A percentile compares a stretch with the other conserved stretches of the same genome.
Conservation (phyloP, 176 grass and related monocot genomes). For the sorghum (Sorghum bicolor) region DNA sequence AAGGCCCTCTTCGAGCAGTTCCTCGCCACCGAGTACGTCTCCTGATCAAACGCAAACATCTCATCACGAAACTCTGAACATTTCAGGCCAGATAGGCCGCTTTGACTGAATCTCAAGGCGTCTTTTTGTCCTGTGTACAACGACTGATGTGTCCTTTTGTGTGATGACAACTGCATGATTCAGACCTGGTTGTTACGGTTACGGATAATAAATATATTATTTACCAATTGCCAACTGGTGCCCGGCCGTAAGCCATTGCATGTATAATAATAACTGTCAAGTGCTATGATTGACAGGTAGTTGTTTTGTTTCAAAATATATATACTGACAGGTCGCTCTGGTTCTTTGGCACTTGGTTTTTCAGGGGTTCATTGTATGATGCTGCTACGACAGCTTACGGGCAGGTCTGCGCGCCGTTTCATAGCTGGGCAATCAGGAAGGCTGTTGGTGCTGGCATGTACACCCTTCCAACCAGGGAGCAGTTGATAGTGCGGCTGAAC, state of each 20-base stretch:
- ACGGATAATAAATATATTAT: conserved; percentile 12
- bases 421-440: conserved; percentile 89
- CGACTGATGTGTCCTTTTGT: neutral
- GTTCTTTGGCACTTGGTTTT: conserved; percentile 28
- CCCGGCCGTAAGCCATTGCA: neutral
- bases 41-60: neutral
- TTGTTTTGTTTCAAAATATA: neutral
- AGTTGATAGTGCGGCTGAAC: conserved; percentile 70
- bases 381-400: conserved; percentile 87
- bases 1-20: conserved; percentile 81
- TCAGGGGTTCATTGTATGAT: conserved; percentile 76
- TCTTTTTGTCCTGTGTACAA: neutral
- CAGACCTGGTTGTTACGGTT: neutral
- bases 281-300: neutral
- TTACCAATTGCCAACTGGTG: neutral
- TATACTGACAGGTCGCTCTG: conserved; percentile 20
- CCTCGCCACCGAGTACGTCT: conserved; percentile 64
- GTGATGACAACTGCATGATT: neutral
- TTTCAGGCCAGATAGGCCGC: neutral
- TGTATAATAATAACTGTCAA: neutral
- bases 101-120: neutral
- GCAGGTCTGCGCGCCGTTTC: conserved; percentile 94
- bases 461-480: conserved; percentile 82
- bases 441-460: conserved; percentile 94
- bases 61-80: neutral